Evolutionary conservation across 768 basidiomycete species (phyloP).

Genomic region (Fibroporia radiculosa): DNA sequence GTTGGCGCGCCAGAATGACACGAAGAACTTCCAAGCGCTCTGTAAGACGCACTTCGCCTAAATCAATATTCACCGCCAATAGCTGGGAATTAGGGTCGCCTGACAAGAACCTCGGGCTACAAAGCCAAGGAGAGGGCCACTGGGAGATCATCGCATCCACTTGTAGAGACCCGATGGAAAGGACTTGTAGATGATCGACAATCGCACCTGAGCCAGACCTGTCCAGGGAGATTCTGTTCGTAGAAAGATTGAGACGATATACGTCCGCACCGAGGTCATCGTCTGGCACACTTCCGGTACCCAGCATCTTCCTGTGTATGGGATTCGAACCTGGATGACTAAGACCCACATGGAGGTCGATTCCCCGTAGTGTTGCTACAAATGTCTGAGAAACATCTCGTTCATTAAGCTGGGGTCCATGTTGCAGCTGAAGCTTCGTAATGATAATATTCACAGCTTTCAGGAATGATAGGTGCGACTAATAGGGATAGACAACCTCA

Average conservation of each 20-base stretch:
- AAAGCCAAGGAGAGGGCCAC: conserved; percentile 57
- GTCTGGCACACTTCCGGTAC: conserved; percentile 27
- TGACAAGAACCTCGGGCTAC: conserved; percentile 37
- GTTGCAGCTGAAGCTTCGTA: conserved; percentile 38
- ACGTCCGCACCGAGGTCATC: conserved; percentile 37
- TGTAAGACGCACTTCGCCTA: conserved; percentile 38
- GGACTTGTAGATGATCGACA: conserved; percentile 27
- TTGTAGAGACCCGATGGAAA: conserved; percentile 33
- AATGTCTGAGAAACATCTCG: conserved; percentile 29
- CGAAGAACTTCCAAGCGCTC: conserved; percentile 49
- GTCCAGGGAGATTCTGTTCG: conserved; percentile 39
- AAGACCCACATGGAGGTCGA: conserved; percentile 34
- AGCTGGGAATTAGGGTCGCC: conserved; percentile 56
- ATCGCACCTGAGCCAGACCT: conserved; percentile 23
- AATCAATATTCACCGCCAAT: conserved; percentile 29
- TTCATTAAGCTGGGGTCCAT: conserved; percentile 22
- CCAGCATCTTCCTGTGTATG: conserved; percentile 48
- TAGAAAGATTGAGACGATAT: conserved; percentile 37
- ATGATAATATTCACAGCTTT: conserved; percentile 36
- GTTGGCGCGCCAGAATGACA: conserved; percentile 26
- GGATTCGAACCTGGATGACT: conserved; percentile 38
- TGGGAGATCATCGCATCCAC: conserved; percentile 41
- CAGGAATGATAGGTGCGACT: conserved; percentile 44
- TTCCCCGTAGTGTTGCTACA: conserved; percentile 33
- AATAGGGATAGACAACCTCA: conserved; percentile 2